phyloP scores from a whole-genome alignment of 2,329 filamentous ascomycete species.

The Diaporthe velutina region DNA sequence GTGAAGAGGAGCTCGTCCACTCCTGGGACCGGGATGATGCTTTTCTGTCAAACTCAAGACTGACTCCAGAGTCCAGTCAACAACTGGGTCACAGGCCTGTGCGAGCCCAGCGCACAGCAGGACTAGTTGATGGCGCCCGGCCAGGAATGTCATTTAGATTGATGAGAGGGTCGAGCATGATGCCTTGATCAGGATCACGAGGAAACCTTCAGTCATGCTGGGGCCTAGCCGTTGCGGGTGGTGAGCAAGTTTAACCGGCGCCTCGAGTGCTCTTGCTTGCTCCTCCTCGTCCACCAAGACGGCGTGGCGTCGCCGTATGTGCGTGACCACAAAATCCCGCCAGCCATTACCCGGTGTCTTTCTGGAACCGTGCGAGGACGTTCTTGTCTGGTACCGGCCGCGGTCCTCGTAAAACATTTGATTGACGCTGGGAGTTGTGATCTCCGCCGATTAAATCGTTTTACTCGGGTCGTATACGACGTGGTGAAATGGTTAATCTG shows the following conservation, averaged over 20 bases:
- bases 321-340: not conserved
- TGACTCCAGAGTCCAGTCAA: slow-evolving; percentile 19
- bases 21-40: slow-evolving; percentile 14
- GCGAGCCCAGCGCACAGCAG: slow-evolving; percentile 12
- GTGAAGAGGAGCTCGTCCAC: not conserved
- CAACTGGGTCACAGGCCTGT: slow-evolving; percentile 23
- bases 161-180: slow-evolving; percentile 21
- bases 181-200: slow-evolving; percentile 23
- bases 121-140: slow-evolving; percentile 22
- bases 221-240: slow-evolving; percentile 1
- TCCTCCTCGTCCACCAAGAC: not conserved
- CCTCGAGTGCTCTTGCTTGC: not conserved
- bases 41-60: slow-evolving; percentile 16
- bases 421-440: not conserved
- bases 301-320: slow-evolving; percentile 3
- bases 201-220: slow-evolving; percentile 29
- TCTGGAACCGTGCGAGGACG: not conserved
- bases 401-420: slow-evolving; percentile 2
- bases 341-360: not conserved
- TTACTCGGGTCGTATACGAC: slow-evolving; percentile 3
- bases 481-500: slow-evolving; percentile 7
- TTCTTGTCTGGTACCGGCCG: not conserved
- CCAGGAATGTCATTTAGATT: slow-evolving; percentile 22
- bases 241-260: slow-evolving; percentile 9
- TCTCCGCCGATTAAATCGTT: slow-evolving; percentile 9